Evolutionary conservation across 352 stramenopile genomes (phyloP).

Genomic region (Nothophytophthora sp.): DNA sequence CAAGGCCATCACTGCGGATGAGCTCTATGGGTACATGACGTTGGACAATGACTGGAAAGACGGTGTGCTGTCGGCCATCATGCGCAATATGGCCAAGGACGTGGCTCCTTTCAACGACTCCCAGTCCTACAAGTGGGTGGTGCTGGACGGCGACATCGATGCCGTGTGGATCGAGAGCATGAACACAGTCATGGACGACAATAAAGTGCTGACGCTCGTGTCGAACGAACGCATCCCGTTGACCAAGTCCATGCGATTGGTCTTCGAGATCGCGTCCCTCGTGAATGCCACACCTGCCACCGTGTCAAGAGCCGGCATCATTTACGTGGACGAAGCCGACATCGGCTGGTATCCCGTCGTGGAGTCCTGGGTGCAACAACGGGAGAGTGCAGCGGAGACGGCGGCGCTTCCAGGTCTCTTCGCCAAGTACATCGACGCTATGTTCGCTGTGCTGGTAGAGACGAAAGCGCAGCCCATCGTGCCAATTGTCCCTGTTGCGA

Average conservation of each 20-base stretch:
- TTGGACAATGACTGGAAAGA: conserved; percentile 98
- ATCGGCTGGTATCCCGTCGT: conserved; percentile 95
- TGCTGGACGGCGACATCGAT: conserved; percentile 95
- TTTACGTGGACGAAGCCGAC: conserved; percentile 94
- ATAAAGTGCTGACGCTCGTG: conserved; percentile 96
- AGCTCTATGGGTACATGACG: conserved; percentile 97
- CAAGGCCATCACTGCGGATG: conserved; percentile 93
- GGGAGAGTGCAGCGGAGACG: conserved; percentile 81
- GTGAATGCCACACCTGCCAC: conserved; percentile 96
- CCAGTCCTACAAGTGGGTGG: conserved; percentile 90
- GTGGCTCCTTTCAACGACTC: conserved; percentile 79
- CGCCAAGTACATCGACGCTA: conserved; percentile 92
- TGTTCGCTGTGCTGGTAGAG: conserved; percentile 73
- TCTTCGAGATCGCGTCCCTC: conserved; percentile 98
- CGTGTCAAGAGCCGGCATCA: conserved; percentile 96
- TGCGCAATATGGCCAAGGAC: conserved; percentile 97
- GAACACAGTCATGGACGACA: conserved; percentile 93
- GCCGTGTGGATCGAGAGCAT: conserved; percentile 95
- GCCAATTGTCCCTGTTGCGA: conserved; percentile 48
- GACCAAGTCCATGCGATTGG: conserved; percentile 95
- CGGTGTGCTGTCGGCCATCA: conserved; percentile 95
- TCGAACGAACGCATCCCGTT: conserved; percentile 97
- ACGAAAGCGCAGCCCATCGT: conserved; percentile 65
- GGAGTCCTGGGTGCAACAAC: conserved; percentile 92
- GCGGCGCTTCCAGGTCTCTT: conserved; percentile 90